These are phyloP conservation scores for Miamiensis avidus DNA, from an alignment of 169 alveolate species.

Conservation along the genomic window DNA sequence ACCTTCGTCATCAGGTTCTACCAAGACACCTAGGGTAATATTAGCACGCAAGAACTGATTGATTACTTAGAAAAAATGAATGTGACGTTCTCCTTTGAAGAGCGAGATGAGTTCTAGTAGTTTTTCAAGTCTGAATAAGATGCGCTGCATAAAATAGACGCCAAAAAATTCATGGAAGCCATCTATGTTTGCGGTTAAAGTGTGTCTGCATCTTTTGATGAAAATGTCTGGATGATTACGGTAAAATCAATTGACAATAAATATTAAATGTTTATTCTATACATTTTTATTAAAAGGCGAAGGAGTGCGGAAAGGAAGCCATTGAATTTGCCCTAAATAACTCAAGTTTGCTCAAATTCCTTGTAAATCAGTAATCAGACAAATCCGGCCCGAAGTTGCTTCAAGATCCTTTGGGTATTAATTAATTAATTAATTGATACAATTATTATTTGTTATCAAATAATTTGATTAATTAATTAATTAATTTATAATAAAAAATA, in stretches of 20 bases:
- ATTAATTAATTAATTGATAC: no score
- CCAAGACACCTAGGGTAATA: neutral
- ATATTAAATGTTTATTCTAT: no score
- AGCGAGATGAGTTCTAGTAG: no score
- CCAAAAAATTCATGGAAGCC: neutral
- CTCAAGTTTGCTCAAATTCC: neutral
- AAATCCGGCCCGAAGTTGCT: neutral
- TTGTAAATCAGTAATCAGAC: neutral
- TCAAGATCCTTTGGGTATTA: no score
- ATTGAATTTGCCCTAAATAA: neutral
- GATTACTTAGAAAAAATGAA: neutral
- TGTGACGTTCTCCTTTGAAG: neutral
- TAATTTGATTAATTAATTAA: no score
- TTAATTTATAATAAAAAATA: no score
- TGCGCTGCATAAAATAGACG: neutral
- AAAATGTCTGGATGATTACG: neutral
- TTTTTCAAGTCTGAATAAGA: neutral
- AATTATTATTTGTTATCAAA: no score
- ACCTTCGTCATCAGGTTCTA: neutral
- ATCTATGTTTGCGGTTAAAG: neutral
- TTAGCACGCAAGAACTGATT: neutral
- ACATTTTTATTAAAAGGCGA: neutral
- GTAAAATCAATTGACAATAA: no score
- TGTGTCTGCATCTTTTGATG: neutral
- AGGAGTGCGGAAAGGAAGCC: neutral